Percentiles rank a stretch among this genome's conserved stretches.
phyloP scores from a whole-genome alignment of 176 grass and related monocot species.

The Puccinellia tenuiflora region DNA sequence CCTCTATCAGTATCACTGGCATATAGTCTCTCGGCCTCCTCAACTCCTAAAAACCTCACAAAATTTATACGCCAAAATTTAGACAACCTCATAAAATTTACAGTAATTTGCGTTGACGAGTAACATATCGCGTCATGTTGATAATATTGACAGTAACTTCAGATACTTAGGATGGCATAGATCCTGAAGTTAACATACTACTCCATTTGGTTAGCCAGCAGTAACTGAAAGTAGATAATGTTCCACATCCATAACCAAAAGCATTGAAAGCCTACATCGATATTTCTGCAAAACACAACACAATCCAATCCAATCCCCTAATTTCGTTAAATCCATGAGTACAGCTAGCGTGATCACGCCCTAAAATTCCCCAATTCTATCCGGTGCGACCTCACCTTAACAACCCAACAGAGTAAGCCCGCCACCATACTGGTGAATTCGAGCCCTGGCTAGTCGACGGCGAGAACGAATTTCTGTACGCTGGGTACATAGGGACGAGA shows the following conservation, averaged over 20 bases:
- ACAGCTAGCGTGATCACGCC: too few species aligned
- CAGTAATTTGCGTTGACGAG: not conserved
- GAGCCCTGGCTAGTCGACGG: not conserved
- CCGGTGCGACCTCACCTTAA: not conserved
- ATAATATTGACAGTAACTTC: not conserved
- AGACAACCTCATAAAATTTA: too few species aligned
- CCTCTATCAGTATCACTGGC: not conserved
- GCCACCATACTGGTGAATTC: not conserved
- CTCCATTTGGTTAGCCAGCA: not conserved
- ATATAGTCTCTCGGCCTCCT: conserved; percentile 43
- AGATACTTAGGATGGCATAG: not conserved
- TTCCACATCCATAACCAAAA: not conserved
- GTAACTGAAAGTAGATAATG: conserved; percentile 5
- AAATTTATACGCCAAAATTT: not conserved
- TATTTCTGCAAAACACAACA: not conserved
- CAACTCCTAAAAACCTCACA: conserved; percentile 10
- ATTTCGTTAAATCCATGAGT: too few species aligned
- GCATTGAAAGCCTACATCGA: not conserved
- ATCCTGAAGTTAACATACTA: not conserved
- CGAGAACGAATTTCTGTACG: not conserved
- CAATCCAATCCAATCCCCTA: too few species aligned
- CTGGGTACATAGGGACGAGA: not conserved
- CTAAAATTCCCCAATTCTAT: too few species aligned
- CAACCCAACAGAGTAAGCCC: not conserved
- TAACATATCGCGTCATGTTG: not conserved